These are phyloP conservation scores for Exophiala sp. DNA, from an alignment of 2,329 filamentous ascomycete genomes.

Conservation along the genomic window DNA sequence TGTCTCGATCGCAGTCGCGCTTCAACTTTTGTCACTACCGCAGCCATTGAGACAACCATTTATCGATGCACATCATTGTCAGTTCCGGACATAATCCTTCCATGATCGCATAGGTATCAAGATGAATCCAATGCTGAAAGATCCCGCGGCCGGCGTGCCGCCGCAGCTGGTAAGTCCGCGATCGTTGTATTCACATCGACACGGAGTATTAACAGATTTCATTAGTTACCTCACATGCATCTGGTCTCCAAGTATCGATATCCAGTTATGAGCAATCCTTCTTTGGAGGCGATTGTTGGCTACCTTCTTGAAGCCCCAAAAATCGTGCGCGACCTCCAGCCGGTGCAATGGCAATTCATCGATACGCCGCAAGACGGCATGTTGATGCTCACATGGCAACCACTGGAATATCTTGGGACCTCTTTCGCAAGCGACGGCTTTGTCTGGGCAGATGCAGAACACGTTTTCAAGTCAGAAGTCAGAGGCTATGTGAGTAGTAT, in stretches of 20 bases:
- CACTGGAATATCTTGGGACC: constrained; percentile 64
- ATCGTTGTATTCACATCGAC: not conserved
- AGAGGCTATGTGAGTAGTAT: constrained; percentile 60
- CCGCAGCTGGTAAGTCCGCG: constrained; percentile 39
- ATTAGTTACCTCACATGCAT: constrained; percentile 81
- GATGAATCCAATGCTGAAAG: constrained; percentile 33
- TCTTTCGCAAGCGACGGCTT: constrained; percentile 89
- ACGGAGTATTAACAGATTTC: constrained; percentile 7
- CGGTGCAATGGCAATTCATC: constrained; percentile 92
- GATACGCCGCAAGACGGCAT: constrained; percentile 77
- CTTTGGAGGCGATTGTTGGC: constrained; percentile 72
- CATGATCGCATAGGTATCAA: not conserved
- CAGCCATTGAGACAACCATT: not conserved
- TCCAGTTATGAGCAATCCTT: constrained; percentile 67
- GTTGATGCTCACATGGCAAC: constrained; percentile 85
- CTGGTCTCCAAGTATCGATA: constrained; percentile 81
- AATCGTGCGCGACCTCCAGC: constrained; percentile 76
- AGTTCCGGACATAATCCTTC: too few species aligned
- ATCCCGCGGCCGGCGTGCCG: constrained; percentile 49
- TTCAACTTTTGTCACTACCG: not conserved
- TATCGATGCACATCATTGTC: not conserved
- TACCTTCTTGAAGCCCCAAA: constrained; percentile 81
- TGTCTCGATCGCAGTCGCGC: constrained; percentile 9
- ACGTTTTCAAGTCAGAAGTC: constrained; percentile 70
- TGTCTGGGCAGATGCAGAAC: constrained; percentile 81